Percentiles rank a stretch among this genome's conserved stretches.
Evolutionary conservation across 345 rosid genomes (phyloP).

Genomic region (Bruguiera parviflora): DNA sequence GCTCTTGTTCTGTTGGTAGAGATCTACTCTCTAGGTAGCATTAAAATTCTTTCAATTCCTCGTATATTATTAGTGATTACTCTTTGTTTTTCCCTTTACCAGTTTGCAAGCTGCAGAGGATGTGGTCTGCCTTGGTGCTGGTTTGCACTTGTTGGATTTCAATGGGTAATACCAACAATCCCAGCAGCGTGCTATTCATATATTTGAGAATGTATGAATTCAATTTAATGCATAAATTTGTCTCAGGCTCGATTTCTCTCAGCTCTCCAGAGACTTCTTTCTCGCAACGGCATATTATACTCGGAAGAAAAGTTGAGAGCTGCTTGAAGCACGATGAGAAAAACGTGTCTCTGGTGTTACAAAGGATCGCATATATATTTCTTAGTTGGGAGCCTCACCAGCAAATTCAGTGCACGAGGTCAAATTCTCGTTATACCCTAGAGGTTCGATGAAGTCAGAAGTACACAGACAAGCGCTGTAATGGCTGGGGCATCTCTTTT

Average conservation of each 20-base stretch:
- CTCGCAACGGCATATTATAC: conserved; percentile 36
- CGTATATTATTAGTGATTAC: background rate
- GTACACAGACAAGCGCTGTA: no score
- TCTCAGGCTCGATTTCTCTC: conserved; percentile 23
- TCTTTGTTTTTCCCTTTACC: background rate
- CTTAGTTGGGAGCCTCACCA: background rate
- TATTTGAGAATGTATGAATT: background rate
- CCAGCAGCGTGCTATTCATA: background rate
- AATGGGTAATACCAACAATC: conserved; percentile 20
- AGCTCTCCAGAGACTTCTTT: conserved; percentile 22
- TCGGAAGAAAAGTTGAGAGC: conserved; percentile 40
- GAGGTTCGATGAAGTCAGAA: background rate
- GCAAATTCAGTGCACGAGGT: background rate
- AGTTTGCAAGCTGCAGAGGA: conserved; percentile 25
- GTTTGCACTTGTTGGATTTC: conserved; percentile 29
- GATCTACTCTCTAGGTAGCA: conserved; percentile 1
- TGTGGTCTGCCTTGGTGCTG: conserved; percentile 27
- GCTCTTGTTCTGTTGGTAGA: conserved; percentile 54
- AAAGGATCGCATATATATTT: background rate
- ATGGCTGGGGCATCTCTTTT: background rate
- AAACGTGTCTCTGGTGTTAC: background rate
- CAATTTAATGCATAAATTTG: background rate
- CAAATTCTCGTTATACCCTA: background rate
- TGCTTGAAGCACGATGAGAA: conserved; percentile 11
- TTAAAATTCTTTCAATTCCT: background rate